Base-by-base conservation (phyloP, 73 alveolate genomes). In the Paramecium primaurelia region DNA sequence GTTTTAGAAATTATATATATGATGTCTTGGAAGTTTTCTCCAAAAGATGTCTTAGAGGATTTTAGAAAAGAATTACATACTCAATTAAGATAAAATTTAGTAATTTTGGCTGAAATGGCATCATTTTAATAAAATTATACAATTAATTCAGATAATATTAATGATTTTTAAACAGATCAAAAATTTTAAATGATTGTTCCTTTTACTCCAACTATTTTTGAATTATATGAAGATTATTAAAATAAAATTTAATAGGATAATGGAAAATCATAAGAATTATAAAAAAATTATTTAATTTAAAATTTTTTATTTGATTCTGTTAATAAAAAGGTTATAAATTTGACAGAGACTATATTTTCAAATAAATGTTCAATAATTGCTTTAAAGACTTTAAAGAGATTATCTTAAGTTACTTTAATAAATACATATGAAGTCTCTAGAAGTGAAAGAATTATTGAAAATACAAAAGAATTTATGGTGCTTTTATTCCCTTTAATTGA, bases 1-100 rank as follows among this genome's bases (percentile, higher is more conserved):
- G 32, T 87, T 0, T 71, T 87, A 12, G 93, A 87, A 58, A 87
- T 73, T 26, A 26, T 87, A 9, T 64, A 64, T 64, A 59, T 87
- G 88, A 36, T 87, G 93, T 64, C 64, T 60, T 36, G 86, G 86
- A 87, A 87, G 54, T 87, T 60, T 51, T 60, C 88, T 68, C 93
- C 93, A 32, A 87, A 64, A 28, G 64, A 87, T 59, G 88, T 77
- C 5, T 16, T 87, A 38, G 60, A 64, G n/a, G 64, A 73, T 9
- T 64, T 87, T 8, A 87, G 88, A 20, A 87, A 87, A 87, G 93
- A 87, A 37, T 10, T 87, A 5, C 84, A 77, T 30, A 87, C 88
- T 25, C 25, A 64, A 87, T 44, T 87, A 34, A 87, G 86, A 25
- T 34, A 64, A 20, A 87, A 40, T 37, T 44, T 87, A 9, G 37